phyloP scores from a whole-genome alignment of 1,284 basidiomycete species.

The Puccinia brachypodii region DNA sequence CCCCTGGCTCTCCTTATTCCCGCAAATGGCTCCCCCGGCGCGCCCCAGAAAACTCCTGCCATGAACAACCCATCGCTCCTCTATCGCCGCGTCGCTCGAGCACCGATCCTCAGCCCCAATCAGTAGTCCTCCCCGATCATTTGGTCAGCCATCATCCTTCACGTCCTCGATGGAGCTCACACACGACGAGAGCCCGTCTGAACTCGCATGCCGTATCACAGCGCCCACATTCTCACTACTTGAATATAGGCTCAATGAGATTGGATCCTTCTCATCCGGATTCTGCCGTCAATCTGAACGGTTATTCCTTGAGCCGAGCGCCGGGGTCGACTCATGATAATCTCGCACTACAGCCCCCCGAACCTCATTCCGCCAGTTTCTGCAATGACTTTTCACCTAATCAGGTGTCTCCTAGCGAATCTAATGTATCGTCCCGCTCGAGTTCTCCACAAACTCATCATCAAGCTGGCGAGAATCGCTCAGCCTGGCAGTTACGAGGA shows the following conservation, averaged over 20 bases:
- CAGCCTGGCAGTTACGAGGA: conserved; percentile 1
- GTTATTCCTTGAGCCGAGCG: background rate
- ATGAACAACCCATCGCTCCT: background rate
- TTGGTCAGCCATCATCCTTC: background rate
- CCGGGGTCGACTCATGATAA: background rate
- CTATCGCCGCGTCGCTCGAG: conserved; percentile 7
- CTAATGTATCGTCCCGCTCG: background rate
- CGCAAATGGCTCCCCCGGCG: conserved; percentile 15
- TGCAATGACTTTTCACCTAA: background rate
- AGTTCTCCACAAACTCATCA: background rate
- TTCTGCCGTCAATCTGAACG: background rate
- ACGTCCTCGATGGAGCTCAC: conserved; percentile 20
- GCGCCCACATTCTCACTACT: background rate
- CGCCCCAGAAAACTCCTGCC: background rate
- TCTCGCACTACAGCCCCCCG: background rate
- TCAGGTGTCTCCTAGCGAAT: background rate
- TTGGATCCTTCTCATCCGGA: background rate
- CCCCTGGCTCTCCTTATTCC: conserved; percentile 21
- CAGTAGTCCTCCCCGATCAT: background rate
- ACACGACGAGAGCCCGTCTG: background rate
- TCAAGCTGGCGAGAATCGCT: background rate
- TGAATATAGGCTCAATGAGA: background rate
- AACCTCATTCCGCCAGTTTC: background rate
- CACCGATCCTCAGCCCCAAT: conserved; percentile 15
- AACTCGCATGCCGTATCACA: background rate